A percentile compares a stretch with the other conserved stretches of the same genome.
Evolutionary conservation across 768 basidiomycete species (phyloP).

Genomic region (Leccinum subtestaceum): DNA sequence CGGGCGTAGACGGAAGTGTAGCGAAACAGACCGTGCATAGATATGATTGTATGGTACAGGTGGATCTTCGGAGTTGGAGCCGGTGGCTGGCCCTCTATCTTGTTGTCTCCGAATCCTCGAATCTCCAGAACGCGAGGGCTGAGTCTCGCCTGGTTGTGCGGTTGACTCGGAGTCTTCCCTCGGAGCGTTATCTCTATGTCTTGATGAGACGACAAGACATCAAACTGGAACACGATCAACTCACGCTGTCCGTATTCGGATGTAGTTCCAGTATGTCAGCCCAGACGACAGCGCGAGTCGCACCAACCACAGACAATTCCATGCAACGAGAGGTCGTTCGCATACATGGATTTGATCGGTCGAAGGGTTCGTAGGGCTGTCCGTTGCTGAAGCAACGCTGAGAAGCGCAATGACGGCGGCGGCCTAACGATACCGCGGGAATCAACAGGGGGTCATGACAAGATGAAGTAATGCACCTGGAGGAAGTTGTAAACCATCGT

Average conservation of each 20-base stretch:
- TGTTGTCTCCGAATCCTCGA: constrained; percentile 16
- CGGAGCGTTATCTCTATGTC: constrained; percentile 19
- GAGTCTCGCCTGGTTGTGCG: constrained; percentile 23
- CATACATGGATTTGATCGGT: constrained; percentile 62
- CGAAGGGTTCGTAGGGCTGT: constrained; percentile 41
- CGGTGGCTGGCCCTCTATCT: constrained; percentile 21
- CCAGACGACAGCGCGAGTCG: constrained; percentile 47
- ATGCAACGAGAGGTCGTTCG: constrained; percentile 59
- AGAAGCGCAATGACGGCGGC: constrained; percentile 50
- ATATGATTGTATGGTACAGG: constrained; percentile 26
- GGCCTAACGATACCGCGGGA: constrained; percentile 37
- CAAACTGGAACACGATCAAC: constrained; percentile 5
- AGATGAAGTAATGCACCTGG: constrained; percentile 43
- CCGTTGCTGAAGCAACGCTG: constrained; percentile 42
- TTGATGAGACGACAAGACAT: constrained; percentile 10
- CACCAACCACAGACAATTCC: constrained; percentile 64
- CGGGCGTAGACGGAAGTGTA: not conserved
- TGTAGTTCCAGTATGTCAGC: constrained; percentile 58
- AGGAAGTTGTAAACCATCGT: constrained; percentile 46
- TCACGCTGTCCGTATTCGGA: constrained; percentile 34
- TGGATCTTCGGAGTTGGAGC: constrained; percentile 26
- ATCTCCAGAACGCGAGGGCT: constrained; percentile 11
- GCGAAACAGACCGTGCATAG: constrained; percentile 25
- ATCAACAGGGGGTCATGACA: constrained; percentile 2
- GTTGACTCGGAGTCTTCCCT: constrained; percentile 31